Base-by-base conservation (phyloP, 129 eudicot species). In the Silybum marianum region DNA sequence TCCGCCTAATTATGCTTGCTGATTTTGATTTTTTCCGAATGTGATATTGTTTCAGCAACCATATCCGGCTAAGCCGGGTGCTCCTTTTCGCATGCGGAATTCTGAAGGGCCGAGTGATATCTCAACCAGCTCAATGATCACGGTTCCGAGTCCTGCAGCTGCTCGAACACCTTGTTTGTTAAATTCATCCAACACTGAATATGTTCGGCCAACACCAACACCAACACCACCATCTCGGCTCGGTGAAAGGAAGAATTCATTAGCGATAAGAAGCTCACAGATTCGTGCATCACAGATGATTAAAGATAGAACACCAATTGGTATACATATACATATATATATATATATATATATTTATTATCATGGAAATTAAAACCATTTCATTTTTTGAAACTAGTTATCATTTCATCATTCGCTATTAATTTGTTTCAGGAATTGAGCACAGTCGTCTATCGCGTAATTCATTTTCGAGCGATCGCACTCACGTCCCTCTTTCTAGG, bases 401-500 rank as follows among this genome's bases (percentile, higher is more conserved):
- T 58, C 24, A 18, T n/a, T 58, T 58, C 23, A 58, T 54, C 66
- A 51, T 51, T 51, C 2, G 22, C 22, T 51, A 16, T 51, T 51
- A 51, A 51, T 16, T 51, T 19, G 22, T 58, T 58, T 58, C 66
- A 58, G 66, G 66, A n/a, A 18, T n/a, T 6, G 66, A n/a, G 66
- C 66, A 58, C 9, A 18, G 23, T 58, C 66, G 23, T 58, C 23
- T 10, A 1, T 7, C 66, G 66, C 66, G 66, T 18, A 21, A 1
- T 13, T 2, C 14, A 14, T 5, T 48, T 16, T n/a, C 2, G 18
- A 2, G 6, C 62, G 19, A 7, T 9, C 11, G 18, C 18, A 14
- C 1, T 51, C 16, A 18, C 73, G 51, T 76, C 73, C 68, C 85
- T 58, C 60, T 71, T 69, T 66, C 81, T 71, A 73, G 69, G 72